Percentiles rank a stretch among this genome's conserved stretches.
Conservation (phyloP, 768 basidiomycete genomes). For the Lentinula sp. region DNA sequence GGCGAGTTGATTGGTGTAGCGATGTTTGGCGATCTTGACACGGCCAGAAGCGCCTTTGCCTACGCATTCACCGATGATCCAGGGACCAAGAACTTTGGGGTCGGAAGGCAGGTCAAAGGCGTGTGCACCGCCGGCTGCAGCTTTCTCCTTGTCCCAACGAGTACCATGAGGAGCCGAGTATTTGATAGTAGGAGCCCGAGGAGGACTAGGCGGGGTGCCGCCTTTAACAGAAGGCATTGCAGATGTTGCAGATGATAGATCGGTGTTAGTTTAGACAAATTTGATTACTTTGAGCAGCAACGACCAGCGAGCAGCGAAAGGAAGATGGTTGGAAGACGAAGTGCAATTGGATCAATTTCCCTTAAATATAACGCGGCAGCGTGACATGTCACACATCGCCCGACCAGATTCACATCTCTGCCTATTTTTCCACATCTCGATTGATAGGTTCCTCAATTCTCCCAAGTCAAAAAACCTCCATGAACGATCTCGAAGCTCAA, state of each 20-base stretch:
- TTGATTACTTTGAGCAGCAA: constrained; percentile 24
- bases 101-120: constrained; percentile 83
- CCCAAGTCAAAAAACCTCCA: not conserved
- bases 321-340: constrained; percentile 3
- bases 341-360: not conserved
- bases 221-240: constrained; percentile 9
- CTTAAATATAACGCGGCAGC: not conserved
- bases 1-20: constrained; percentile 81
- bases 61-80: constrained; percentile 90
- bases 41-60: constrained; percentile 93
- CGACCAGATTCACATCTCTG: too few species aligned
- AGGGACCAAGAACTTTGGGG: constrained; percentile 83
- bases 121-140: constrained; percentile 62
- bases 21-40: constrained; percentile 89
- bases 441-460: not conserved
- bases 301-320: constrained; percentile 37
- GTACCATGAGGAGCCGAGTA: constrained; percentile 69
- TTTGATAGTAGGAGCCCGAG: constrained; percentile 65
- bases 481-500: too few species aligned
- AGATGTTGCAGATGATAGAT: constrained; percentile 19
- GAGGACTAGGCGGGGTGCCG: constrained; percentile 47
- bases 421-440: too few species aligned
- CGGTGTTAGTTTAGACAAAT: constrained; percentile 21
- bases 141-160: constrained; percentile 86
- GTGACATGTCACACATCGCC: constrained; percentile 2